Evolutionary conservation across 164 flowering plant species (phyloP).

Genomic region (Magnolia officinalis): DNA sequence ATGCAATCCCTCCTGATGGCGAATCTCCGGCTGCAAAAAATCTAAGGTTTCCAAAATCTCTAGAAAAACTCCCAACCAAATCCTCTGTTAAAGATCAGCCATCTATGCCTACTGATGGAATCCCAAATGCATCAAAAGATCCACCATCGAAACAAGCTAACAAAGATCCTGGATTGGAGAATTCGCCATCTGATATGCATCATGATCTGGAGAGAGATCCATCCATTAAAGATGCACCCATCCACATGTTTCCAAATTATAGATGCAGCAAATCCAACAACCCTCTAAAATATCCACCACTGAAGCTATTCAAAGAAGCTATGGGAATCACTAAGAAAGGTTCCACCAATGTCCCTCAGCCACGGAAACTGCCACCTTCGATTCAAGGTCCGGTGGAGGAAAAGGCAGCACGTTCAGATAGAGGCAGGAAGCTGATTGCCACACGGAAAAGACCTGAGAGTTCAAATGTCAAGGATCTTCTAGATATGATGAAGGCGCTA

Average conservation of each 20-base stretch:
- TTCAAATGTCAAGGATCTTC: not conserved
- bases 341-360: not conserved
- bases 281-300: not conserved
- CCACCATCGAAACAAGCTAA: not conserved
- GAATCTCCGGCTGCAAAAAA: not conserved
- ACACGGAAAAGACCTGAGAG: not conserved
- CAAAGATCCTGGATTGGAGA: not conserved
- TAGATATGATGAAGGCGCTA: not conserved
- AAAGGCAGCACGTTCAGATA: not conserved
- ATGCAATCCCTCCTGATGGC: not conserved
- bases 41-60: not conserved
- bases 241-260: not conserved
- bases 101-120: not conserved
- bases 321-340: not conserved
- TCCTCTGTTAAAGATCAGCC: not conserved
- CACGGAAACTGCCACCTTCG: constrained; percentile 3
- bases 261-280: not conserved
- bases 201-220: not conserved
- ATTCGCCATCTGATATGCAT: not conserved
- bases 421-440: not conserved
- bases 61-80: not conserved
- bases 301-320: not conserved
- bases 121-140: not conserved
- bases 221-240: not conserved
- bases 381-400: not conserved